Conservation (phyloP, 805 yeast species). For the Barnettozyma wickerhamii region DNA sequence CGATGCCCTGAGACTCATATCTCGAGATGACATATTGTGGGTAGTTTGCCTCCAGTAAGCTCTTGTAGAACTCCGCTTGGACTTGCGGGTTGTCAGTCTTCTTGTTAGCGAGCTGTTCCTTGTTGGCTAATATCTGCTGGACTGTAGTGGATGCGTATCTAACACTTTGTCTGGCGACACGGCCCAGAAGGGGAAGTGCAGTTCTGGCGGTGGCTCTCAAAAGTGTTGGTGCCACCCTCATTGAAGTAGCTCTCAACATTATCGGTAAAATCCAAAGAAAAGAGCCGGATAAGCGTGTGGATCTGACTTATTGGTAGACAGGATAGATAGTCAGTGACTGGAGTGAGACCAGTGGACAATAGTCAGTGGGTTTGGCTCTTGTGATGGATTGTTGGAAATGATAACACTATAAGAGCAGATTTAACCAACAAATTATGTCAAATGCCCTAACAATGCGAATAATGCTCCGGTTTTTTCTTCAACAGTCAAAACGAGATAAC, state of each 20-base stretch:
- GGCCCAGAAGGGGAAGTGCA: not conserved
- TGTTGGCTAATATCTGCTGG: conserved; percentile 41
- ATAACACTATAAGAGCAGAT: no score
- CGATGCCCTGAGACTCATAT: conserved; percentile 92
- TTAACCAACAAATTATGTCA: no score
- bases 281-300: not conserved
- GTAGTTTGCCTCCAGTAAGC: conserved; percentile 71
- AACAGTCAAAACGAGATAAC: not conserved
- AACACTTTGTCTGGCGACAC: conserved; percentile 1
- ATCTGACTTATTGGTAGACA: not conserved
- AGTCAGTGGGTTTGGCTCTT: no score
- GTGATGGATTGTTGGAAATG: no score
- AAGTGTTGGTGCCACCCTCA: not conserved
- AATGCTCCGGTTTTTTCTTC: not conserved
- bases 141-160: conserved; percentile 22
- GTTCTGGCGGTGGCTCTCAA: conserved; percentile 8
- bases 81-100: conserved; percentile 60
- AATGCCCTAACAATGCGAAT: not conserved
- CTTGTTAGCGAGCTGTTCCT: conserved; percentile 85
- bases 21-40: conserved; percentile 97
- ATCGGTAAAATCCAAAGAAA: no score
- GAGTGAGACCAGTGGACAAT: no score
- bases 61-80: conserved; percentile 82
- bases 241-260: not conserved
- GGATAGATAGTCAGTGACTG: not conserved